Conservation (phyloP, 176 grass and related monocot genomes). For the Aegilops bicornis region DNA sequence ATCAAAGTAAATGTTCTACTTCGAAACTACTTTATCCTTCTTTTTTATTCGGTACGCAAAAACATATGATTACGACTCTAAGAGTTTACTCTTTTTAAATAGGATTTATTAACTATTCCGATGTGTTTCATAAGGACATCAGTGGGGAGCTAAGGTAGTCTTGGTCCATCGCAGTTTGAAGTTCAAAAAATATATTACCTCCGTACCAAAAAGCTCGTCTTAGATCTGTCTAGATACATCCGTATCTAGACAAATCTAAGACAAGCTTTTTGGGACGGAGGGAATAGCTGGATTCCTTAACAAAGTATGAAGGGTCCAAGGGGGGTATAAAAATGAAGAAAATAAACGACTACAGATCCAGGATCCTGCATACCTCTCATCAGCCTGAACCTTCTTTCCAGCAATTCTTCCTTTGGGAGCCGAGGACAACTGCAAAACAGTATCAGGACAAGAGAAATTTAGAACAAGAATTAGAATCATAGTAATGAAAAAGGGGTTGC, state of each 20-base stretch:
- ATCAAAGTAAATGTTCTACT: background rate
- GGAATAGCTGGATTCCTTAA: background rate
- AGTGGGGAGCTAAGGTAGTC: conserved; percentile 14
- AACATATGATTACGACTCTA: background rate
- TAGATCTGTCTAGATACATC: too few species aligned
- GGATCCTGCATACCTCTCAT: conserved; percentile 64
- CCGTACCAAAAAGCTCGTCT: too few species aligned
- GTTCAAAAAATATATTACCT: background rate
- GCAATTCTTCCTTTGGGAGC: conserved; percentile 88
- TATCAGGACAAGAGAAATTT: background rate
- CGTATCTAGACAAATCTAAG: too few species aligned
- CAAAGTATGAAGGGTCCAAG: background rate
- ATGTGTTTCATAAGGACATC: background rate
- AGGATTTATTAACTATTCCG: conserved; percentile 17
- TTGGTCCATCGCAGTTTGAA: background rate
- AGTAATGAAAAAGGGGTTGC: conserved; percentile 13
- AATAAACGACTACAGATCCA: background rate
- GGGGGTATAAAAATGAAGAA: background rate
- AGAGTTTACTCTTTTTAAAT: conserved; percentile 6
- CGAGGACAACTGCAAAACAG: conserved; percentile 64
- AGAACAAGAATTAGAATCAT: conserved; percentile 11
- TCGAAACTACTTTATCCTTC: background rate
- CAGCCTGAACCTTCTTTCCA: conserved; percentile 70
- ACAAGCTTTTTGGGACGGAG: too few species aligned
- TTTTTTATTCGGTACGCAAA: background rate